phyloP scores from a whole-genome alignment of 164 flowering plant species.

The Berberis thunbergii region DNA sequence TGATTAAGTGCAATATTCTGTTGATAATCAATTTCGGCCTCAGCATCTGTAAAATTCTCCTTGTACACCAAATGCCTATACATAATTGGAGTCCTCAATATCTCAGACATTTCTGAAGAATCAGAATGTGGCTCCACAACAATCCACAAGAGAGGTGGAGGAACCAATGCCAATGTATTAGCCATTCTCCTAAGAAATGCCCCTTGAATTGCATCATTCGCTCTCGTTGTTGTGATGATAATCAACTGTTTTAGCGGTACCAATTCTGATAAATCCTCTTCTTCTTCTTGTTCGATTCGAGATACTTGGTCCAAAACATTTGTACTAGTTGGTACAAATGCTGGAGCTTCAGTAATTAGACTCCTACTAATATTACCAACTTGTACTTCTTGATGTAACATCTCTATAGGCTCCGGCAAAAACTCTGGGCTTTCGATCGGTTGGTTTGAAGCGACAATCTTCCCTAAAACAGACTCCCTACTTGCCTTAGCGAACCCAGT shows the following conservation, averaged over 20 bases:
- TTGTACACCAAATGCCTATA: slow-evolving; percentile 76
- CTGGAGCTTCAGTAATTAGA: slow-evolving; percentile 22
- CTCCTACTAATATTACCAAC: slow-evolving; percentile 20
- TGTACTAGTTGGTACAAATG: slow-evolving; percentile 9
- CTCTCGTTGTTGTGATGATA: slow-evolving; percentile 48
- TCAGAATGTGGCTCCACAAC: slow-evolving; percentile 54
- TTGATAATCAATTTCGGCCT: slow-evolving; percentile 57
- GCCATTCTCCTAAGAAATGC: slow-evolving; percentile 47
- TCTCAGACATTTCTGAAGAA: slow-evolving; percentile 39
- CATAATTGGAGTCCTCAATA: slow-evolving; percentile 76
- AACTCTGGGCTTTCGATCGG: too few relatives aligned
- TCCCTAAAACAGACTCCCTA: slow-evolving; percentile 22
- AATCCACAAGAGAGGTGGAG: slow-evolving; percentile 76
- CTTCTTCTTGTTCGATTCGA: slow-evolving; percentile 1
- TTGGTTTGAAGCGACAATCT: slow-evolving; percentile 4
- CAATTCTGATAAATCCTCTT: slow-evolving; percentile 5
- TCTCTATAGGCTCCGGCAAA: slow-evolving; percentile 24
- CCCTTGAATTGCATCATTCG: slow-evolving; percentile 21
- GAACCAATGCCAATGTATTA: slow-evolving; percentile 53
- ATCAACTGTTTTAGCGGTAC: slow-evolving; percentile 39
- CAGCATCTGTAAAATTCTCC: slow-evolving; percentile 57
- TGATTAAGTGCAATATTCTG: slow-evolving; percentile 74
- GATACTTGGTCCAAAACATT: neutral
- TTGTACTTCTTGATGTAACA: slow-evolving; percentile 6
- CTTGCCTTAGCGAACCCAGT: slow-evolving; percentile 73